A percentile compares a stretch with the other conserved stretches of the same genome.
Evolutionary conservation across 75 land plant species (phyloP).

Genomic region (Ceratopteris richardii): DNA sequence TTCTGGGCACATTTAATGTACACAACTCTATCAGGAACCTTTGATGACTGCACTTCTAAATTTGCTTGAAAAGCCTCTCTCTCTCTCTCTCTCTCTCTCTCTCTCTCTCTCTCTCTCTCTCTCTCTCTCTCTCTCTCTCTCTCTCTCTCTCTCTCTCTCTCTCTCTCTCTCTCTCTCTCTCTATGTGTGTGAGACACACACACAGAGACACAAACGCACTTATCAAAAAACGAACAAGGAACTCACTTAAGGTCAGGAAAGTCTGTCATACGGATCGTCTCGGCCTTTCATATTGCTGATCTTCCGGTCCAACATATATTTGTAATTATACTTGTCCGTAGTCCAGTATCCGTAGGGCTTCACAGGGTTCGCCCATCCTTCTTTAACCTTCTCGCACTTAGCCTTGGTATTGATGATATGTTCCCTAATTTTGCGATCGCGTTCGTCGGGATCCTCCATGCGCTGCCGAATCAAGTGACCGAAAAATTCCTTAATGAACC

Average conservation of each 20-base stretch:
- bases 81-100: no score
- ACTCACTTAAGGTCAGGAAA: slow-evolving; percentile 14
- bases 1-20: no score
- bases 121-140: no score
- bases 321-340: slow-evolving; percentile 62
- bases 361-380: slow-evolving; percentile 60
- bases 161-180: no score
- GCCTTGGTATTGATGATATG: slow-evolving; percentile 56
- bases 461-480: slow-evolving; percentile 63
- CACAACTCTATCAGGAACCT: no score
- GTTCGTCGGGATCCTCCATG: slow-evolving; percentile 91
- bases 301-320: slow-evolving; percentile 54
- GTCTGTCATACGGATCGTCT: slow-evolving; percentile 75
- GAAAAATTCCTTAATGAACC: slow-evolving; percentile 86
- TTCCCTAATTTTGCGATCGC: slow-evolving; percentile 64
- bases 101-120: no score
- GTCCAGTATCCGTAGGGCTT: slow-evolving; percentile 96
- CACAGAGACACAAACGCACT: no score
- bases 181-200: no score
- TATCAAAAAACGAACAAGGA: no score
- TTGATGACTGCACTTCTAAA: no score
- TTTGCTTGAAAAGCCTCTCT: no score
- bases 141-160: no score
- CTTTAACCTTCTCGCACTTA: slow-evolving; percentile 53
- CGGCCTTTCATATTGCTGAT: slow-evolving; percentile 72